A percentile compares a stretch with the other conserved stretches of the same genome.
phyloP scores from a whole-genome alignment of 1,139 yeast genomes.

The Wickerhamomyces sp. region DNA sequence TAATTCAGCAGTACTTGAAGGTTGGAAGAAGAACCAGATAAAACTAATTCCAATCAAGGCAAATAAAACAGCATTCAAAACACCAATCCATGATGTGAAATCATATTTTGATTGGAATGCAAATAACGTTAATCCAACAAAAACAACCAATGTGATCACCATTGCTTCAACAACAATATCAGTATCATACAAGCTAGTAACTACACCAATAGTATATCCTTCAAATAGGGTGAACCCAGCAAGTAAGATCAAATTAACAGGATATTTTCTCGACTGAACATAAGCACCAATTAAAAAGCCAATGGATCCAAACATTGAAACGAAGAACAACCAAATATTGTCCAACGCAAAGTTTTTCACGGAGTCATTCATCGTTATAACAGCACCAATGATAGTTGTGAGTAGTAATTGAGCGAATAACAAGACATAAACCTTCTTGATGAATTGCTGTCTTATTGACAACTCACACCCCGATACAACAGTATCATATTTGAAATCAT shows the following conservation, averaged over 20 bases:
- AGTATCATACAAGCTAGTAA: conserved; percentile 61
- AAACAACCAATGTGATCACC: conserved; percentile 61
- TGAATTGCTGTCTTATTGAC: conserved; percentile 68
- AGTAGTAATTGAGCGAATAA: conserved; percentile 58
- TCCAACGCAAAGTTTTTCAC: conserved; percentile 55
- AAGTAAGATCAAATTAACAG: conserved; percentile 55
- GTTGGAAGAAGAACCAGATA: conserved; percentile 64
- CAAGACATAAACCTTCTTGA: conserved; percentile 75
- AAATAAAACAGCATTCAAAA: conserved; percentile 57
- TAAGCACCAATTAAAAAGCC: conserved; percentile 58
- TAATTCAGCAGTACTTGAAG: conserved; percentile 48
- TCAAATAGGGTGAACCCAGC: conserved; percentile 70
- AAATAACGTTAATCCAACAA: conserved; percentile 68
- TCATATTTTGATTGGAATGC: conserved; percentile 84
- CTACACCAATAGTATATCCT: conserved; percentile 66
- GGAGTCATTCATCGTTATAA: conserved; percentile 43
- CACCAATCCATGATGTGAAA: conserved; percentile 68
- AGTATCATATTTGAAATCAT: conserved; percentile 81
- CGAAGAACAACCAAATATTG: conserved; percentile 57
- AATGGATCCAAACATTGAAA: conserved; percentile 54
- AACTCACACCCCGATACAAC: conserved; percentile 75
- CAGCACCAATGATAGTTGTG: conserved; percentile 56
- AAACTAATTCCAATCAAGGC: conserved; percentile 70
- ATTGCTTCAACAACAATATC: conserved; percentile 68
- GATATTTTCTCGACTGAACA: conserved; percentile 59